A percentile compares a stretch with the other conserved stretches of the same genome.
phyloP scores from a whole-genome alignment of 768 basidiomycete species.

The Collybia nuda region DNA sequence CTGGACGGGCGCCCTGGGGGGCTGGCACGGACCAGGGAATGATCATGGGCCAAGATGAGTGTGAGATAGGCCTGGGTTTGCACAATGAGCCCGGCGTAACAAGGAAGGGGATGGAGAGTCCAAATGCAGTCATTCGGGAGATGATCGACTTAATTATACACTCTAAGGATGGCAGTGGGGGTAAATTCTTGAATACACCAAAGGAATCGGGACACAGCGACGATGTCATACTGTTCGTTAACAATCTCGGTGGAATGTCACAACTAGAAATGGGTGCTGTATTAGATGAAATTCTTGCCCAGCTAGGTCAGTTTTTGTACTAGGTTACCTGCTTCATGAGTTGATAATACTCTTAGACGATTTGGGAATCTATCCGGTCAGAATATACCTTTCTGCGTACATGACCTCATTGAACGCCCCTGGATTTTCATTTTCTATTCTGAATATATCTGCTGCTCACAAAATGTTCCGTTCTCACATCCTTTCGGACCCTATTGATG shows the following conservation, averaged over 20 bases:
- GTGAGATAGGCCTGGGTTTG: conserved; percentile 53
- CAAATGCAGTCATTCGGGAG: conserved; percentile 23
- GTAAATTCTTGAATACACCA: not conserved
- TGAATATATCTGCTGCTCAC: conserved; percentile 41
- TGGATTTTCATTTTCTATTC: conserved; percentile 52
- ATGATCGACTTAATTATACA: conserved; percentile 35
- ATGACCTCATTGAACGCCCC: conserved; percentile 66
- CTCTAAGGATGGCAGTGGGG: conserved; percentile 40
- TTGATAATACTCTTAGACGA: conserved; percentile 18
- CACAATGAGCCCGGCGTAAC: conserved; percentile 53
- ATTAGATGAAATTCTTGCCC: conserved; percentile 38
- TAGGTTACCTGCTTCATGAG: not conserved
- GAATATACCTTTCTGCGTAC: conserved; percentile 48
- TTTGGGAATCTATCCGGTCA: conserved; percentile 29
- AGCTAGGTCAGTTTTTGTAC: conserved; percentile 36
- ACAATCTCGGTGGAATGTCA: conserved; percentile 55
- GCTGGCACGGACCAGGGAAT: conserved; percentile 15
- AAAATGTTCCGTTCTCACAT: conserved; percentile 2
- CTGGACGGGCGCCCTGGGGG: conserved; percentile 30
- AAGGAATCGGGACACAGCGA: conserved; percentile 39
- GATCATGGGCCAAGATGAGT: conserved; percentile 23
- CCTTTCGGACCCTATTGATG: not conserved
- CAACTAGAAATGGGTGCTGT: conserved; percentile 54
- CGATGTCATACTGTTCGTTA: conserved; percentile 47
- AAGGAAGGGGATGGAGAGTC: conserved; percentile 35